Base-by-base conservation (phyloP, 2,329 filamentous ascomycete species). In the Pseudogymnoascus verrucosus region DNA sequence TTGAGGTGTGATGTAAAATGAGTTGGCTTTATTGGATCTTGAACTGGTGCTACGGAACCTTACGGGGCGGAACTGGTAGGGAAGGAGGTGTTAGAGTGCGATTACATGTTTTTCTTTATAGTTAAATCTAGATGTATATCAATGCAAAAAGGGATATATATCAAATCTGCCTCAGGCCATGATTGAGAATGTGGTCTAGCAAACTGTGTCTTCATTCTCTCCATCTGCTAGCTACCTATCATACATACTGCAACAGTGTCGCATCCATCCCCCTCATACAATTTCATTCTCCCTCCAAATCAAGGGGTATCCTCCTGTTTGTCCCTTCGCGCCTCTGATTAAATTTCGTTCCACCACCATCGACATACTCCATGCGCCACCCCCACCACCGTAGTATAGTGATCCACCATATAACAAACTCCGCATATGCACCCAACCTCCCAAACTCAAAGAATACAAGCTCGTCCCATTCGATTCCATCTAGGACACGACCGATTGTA, bases 1-100 rank as follows among this genome's bases (percentile, higher is more conserved):
- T 88, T 72, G 85, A 88, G 69, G 77, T 88, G 62, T 89, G 59
- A 64, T 28, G 62, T 21, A 77, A 31, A 34, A 57, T 31, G 26
- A 4, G 8, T 34, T 57, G 28, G 26, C 8, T 57, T 57, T 57
- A 31, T 57, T 57, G 47, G n/a, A 34, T 31, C 47, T 19, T 16
- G n/a, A 31, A 31, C 26, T 57, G 26, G 47, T 16, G 47, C 44
- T 51, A 57, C 4, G 47, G 47, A 57, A 14, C 26, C 26, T 31
- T 4, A n/a, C 11, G 4, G 26, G 47, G n/a, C 47, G 47, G 47
- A 19, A 57, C 21, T 57, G 47, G 47, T 14, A 57, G n/a, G 47
- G 47, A 34, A 31, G 8, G 47, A 7, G 26, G 47, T 57, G 47
- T 31, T 57, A n/a, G 26, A 31, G 47, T 57, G 47, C 47, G 47